Evolutionary conservation across 371 early-diverging fungal genomes (phyloP).

Genomic region (Coemansia sp.): DNA sequence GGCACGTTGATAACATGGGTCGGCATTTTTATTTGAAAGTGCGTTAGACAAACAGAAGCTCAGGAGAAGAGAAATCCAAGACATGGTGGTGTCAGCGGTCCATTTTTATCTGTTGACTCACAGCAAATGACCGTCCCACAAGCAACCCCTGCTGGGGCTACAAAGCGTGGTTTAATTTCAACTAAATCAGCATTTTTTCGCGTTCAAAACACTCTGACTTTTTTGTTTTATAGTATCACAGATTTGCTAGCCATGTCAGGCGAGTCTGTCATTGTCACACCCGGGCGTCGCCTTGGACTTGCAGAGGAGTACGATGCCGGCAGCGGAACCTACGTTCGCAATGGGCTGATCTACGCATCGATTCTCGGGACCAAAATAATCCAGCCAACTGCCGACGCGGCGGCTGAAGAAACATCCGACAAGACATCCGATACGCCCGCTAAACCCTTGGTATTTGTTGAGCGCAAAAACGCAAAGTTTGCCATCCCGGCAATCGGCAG

Average conservation of each 20-base stretch:
- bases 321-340: conserved; percentile 76
- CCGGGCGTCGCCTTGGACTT: conserved; percentile 82
- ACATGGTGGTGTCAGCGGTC: too few species aligned
- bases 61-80: too few species aligned
- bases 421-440: too few species aligned
- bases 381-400: conserved; percentile 1
- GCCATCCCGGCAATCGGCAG: conserved; percentile 83
- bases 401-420: conserved; percentile 1
- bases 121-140: neutral
- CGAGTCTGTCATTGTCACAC: conserved; percentile 57
- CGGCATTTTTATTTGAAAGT: conserved; percentile 12
- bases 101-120: neutral
- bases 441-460: conserved; percentile 63
- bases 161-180: neutral
- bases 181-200: conserved; percentile 47
- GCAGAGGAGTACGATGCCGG: conserved; percentile 70
- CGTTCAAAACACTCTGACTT: conserved; percentile 62
- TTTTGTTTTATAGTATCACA: too few species aligned
- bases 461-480: conserved; percentile 67
- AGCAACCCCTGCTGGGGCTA: too few species aligned
- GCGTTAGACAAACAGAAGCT: neutral
- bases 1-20: conserved; percentile 75
- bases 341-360: conserved; percentile 76
- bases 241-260: too few species aligned
- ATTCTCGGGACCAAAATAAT: conserved; percentile 67